Evolutionary conservation across 441 rosid genomes (phyloP).

Genomic region (Croton laevigatus): DNA sequence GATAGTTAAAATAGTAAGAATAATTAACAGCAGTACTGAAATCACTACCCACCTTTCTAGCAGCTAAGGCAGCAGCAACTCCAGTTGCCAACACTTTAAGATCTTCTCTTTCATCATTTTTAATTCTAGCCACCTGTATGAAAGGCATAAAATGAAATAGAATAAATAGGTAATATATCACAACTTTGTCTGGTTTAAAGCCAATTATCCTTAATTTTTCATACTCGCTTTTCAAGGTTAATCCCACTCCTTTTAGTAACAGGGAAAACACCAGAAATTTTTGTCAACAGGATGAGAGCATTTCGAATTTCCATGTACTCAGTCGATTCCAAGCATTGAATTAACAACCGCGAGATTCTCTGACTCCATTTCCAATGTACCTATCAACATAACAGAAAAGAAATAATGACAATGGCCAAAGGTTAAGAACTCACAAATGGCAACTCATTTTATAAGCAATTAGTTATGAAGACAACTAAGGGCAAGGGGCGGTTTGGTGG

Average conservation of each 20-base stretch:
- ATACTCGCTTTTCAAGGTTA: conserved; percentile 97
- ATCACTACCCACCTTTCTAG: conserved; percentile 71
- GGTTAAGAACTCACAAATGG: background rate
- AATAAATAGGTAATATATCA: conserved; percentile 13
- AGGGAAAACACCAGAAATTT: conserved; percentile 94
- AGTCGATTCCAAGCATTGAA: conserved; percentile 94
- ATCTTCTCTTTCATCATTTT: conserved; percentile 97
- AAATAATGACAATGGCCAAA: conserved; percentile 10
- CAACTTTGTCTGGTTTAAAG: conserved; percentile 17
- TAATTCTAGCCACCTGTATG: conserved; percentile 85
- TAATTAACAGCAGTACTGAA: background rate
- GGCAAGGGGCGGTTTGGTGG: too few species aligned
- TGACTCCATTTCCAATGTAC: conserved; percentile 99
- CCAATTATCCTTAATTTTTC: conserved; percentile 23
- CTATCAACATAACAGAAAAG: conserved; percentile 42
- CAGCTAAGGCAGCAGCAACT: conserved; percentile 98
- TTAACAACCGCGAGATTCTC: conserved; percentile 87
- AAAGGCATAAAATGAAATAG: conserved; percentile 23
- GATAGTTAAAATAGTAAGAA: background rate
- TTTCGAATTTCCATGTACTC: conserved; percentile 99
- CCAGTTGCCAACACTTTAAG: conserved; percentile 99
- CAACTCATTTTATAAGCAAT: background rate
- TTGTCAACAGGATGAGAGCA: conserved; percentile 91
- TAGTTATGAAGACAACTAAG: background rate
- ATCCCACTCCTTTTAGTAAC: conserved; percentile 98